These are phyloP conservation scores for Conticribra weissflogii DNA, from an alignment of 108 stramenopile species.

Conservation along the genomic window DNA sequence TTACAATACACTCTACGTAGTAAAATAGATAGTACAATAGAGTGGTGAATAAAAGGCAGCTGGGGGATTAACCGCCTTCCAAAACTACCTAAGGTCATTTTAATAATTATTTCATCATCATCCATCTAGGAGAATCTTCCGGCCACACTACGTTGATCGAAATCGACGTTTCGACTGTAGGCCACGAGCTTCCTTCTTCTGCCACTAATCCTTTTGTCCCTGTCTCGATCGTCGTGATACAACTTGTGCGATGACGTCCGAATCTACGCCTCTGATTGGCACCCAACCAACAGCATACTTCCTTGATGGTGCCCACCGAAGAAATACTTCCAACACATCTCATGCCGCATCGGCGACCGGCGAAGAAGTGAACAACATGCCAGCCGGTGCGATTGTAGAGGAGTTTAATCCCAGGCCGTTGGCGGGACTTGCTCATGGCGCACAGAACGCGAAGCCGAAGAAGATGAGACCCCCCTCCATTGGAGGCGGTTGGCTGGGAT, in stretches of 20 bases:
- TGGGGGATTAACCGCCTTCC: too few relatives aligned
- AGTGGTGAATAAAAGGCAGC: too few relatives aligned
- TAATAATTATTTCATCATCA: too few relatives aligned
- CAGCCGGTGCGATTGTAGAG: constrained; percentile 2
- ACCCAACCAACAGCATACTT: constrained; percentile 18
- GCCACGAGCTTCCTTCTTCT: too few relatives aligned
- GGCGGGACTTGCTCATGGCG: background rate
- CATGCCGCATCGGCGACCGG: background rate
- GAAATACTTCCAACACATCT: constrained; percentile 3
- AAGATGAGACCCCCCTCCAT: constrained; percentile 37
- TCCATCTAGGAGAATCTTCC: too few relatives aligned
- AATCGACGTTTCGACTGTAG: too few relatives aligned
- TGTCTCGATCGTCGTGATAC: background rate
- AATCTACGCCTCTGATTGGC: background rate
- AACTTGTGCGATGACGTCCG: background rate
- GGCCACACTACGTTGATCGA: too few relatives aligned
- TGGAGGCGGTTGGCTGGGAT: constrained; percentile 34
- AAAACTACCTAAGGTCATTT: too few relatives aligned
- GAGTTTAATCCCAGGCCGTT: constrained; percentile 28
- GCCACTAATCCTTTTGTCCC: background rate
- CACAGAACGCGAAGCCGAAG: background rate
- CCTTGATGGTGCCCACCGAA: constrained; percentile 25
- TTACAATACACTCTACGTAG: too few relatives aligned
- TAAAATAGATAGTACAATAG: too few relatives aligned
- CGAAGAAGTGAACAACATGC: constrained; percentile 12